Evolutionary conservation across 257 asterid genomes (phyloP).

Genomic region (Solanum pinnatisectum): DNA sequence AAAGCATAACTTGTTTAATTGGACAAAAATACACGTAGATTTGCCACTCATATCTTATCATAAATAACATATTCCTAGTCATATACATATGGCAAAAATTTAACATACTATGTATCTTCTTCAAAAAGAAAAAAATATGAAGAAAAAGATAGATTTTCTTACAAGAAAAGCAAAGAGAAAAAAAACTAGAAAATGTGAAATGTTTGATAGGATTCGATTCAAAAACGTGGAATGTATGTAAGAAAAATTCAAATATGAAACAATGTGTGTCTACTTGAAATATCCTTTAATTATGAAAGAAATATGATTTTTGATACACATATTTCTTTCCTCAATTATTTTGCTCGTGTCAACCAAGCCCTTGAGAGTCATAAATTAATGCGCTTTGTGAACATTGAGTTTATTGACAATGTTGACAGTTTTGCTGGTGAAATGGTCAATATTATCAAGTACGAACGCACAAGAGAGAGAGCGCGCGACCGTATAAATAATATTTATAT

Average conservation of each 20-base stretch:
- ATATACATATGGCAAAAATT: not conserved
- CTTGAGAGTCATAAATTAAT: no score
- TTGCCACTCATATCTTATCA: constrained; percentile 5
- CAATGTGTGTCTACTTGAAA: not conserved
- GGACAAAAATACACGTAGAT: constrained; percentile 10
- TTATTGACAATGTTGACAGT: no score
- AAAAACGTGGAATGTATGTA: not conserved
- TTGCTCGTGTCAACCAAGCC: no score
- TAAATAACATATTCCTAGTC: not conserved
- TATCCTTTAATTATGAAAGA: not conserved
- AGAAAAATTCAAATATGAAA: not conserved
- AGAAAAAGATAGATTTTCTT: not conserved
- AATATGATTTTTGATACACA: no score
- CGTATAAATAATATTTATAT: no score
- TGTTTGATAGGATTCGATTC: not conserved
- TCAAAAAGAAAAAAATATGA: not conserved
- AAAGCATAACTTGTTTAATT: not conserved
- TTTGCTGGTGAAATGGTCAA: no score
- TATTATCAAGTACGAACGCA: no score
- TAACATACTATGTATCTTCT: not conserved
- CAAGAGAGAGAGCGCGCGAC: no score
- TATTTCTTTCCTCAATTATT: no score
- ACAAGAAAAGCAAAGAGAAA: not conserved
- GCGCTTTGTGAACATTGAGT: no score
- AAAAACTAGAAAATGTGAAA: not conserved